Conservation (phyloP, 768 basidiomycete species). For the Pluteus cervinus region DNA sequence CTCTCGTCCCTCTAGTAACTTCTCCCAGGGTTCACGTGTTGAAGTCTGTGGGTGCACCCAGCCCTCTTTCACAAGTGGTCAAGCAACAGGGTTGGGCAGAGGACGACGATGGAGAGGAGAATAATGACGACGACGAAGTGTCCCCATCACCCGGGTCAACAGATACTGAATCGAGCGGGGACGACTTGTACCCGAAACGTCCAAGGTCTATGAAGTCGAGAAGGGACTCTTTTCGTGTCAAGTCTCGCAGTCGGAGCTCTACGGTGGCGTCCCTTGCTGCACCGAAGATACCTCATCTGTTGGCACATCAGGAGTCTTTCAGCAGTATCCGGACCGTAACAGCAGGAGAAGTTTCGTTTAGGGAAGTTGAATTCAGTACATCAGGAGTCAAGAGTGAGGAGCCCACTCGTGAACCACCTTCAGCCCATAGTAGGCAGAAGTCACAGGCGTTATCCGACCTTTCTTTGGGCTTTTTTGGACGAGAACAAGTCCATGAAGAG, state of each 20-base stretch:
- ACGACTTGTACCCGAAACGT: constrained; percentile 23
- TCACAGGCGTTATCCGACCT: constrained; percentile 24
- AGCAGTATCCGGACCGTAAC: constrained; percentile 73
- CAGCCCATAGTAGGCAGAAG: constrained; percentile 22
- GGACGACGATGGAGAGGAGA: constrained; percentile 31
- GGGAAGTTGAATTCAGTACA: constrained; percentile 20
- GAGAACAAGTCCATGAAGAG: constrained; percentile 8
- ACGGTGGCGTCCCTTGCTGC: constrained; percentile 59
- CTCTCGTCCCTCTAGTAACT: too few relatives aligned
- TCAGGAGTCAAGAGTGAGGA: constrained; percentile 18
- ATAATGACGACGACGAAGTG: constrained; percentile 40
- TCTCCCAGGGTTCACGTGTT: too few relatives aligned
- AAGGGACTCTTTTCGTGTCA: constrained; percentile 24
- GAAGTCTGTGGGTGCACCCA: constrained; percentile 51
- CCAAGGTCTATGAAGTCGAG: constrained; percentile 27
- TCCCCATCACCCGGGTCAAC: constrained; percentile 65
- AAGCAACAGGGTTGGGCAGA: constrained; percentile 51
- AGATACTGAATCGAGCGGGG: constrained; percentile 49
- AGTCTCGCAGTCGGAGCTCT: constrained; percentile 56
- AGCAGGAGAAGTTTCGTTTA: constrained; percentile 41
- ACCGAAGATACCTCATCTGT: constrained; percentile 19
- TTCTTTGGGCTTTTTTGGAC: constrained; percentile 16
- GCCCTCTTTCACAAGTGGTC: constrained; percentile 58
- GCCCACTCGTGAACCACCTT: constrained; percentile 20
- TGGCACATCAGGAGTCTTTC: constrained; percentile 46